A percentile compares a stretch with the other conserved stretches of the same genome.
phyloP scores from a whole-genome alignment of 1,139 yeast species.

The Ogataea hybrid region DNA sequence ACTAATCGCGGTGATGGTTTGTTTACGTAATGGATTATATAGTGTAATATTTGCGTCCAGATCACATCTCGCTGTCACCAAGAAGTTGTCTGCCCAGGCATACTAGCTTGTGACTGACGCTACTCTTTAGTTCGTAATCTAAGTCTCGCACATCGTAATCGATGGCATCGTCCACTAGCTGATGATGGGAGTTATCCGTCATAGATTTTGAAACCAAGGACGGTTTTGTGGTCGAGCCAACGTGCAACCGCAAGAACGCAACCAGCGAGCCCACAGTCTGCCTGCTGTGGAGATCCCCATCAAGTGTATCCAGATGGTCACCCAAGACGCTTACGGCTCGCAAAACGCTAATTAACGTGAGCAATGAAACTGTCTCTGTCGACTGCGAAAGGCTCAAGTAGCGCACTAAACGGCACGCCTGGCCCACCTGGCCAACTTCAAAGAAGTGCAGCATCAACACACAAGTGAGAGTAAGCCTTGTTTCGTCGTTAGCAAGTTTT shows the following conservation, averaged over 20 bases:
- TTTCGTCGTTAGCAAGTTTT: slow-evolving; percentile 27
- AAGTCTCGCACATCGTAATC: slow-evolving; percentile 24
- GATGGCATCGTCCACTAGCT: slow-evolving; percentile 12
- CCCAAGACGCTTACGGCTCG: slow-evolving; percentile 23
- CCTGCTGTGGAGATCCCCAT: slow-evolving; percentile 9
- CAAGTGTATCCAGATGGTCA: slow-evolving; percentile 15
- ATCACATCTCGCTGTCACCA: slow-evolving; percentile 21
- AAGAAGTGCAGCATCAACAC: slow-evolving; percentile 29
- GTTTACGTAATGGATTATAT: not conserved
- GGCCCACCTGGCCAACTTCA: slow-evolving; percentile 18
- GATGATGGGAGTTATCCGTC: not conserved
- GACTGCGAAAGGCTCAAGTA: slow-evolving; percentile 15
- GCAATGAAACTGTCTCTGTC: slow-evolving; percentile 20
- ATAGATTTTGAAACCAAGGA: not conserved
- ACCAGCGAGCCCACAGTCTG: slow-evolving; percentile 20
- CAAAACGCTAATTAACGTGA: slow-evolving; percentile 29
- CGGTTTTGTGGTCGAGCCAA: slow-evolving; percentile 18
- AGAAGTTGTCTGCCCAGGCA: slow-evolving; percentile 27
- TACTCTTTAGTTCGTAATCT: slow-evolving; percentile 29
- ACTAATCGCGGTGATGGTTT: not conserved
- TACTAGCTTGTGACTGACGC: slow-evolving; percentile 28
- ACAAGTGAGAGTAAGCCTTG: slow-evolving; percentile 29
- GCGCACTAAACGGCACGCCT: slow-evolving; percentile 24
- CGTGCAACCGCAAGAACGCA: slow-evolving; percentile 22
- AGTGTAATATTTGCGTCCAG: not conserved